These are phyloP conservation scores for Zanthoxylum bungeanum DNA, from an alignment of 345 rosid species.

Conservation along the genomic window DNA sequence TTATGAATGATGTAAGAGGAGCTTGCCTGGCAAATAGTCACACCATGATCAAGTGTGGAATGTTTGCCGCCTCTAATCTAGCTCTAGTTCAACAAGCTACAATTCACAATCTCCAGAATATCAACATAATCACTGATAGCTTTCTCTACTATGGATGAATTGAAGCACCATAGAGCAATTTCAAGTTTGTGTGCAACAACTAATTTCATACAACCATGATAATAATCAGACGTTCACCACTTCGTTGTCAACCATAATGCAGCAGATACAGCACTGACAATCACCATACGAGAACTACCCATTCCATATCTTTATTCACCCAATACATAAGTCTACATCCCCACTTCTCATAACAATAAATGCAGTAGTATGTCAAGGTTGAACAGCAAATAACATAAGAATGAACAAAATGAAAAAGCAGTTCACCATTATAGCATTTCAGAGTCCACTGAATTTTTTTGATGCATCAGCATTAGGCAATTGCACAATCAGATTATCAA, in stretches of 20 bases:
- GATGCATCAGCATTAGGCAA: slow-evolving; percentile 76
- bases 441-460: slow-evolving; percentile 68
- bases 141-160: neutral
- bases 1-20: neutral
- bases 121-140: neutral
- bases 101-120: neutral
- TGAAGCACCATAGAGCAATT: neutral
- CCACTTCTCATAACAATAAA: neutral
- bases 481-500: slow-evolving; percentile 63
- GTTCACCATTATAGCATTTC: slow-evolving; percentile 69
- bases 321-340: neutral
- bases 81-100: neutral
- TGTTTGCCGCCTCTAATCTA: neutral
- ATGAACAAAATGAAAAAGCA: slow-evolving; percentile 2
- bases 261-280: neutral
- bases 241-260: neutral
- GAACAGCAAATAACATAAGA: neutral
- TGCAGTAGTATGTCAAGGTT: neutral
- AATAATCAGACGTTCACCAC: neutral
- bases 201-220: neutral
- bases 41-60: neutral
- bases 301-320: neutral
- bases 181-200: neutral
- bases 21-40: neutral
- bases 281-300: neutral